These are phyloP conservation scores for Begonia masoniana DNA, from an alignment of 306 rosid genomes.

Conservation along the genomic window DNA sequence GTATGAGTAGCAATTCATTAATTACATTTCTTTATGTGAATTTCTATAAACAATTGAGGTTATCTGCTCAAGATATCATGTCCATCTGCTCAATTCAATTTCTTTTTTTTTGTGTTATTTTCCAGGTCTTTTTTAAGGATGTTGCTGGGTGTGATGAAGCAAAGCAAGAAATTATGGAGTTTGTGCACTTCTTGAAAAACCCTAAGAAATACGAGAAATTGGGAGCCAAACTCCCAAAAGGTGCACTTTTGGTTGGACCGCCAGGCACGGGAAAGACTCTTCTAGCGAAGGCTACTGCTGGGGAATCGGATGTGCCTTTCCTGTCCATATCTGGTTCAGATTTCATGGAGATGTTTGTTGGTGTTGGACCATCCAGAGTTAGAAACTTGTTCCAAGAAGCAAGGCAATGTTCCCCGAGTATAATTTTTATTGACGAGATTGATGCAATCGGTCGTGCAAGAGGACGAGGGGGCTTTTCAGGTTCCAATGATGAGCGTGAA, in stretches of 20 bases:
- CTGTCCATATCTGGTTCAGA: constrained; percentile 93
- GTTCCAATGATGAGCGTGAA: constrained; percentile 90
- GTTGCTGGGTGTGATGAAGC: constrained; percentile 99
- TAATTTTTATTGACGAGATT: constrained; percentile 87
- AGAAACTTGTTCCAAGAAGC: constrained; percentile 96
- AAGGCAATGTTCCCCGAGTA: constrained; percentile 92
- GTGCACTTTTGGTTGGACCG: constrained; percentile 92
- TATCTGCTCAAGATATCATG: no score
- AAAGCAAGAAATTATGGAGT: constrained; percentile 92
- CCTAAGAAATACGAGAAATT: constrained; percentile 89
- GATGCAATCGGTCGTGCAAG: constrained; percentile 98
- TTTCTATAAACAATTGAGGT: no score
- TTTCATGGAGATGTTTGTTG: constrained; percentile 96
- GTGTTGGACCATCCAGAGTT: constrained; percentile 96
- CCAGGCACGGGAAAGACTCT: constrained; percentile 99
- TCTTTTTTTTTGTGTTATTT: constrained; percentile 4
- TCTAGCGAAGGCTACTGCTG: constrained; percentile 95
- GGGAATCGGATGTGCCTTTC: constrained; percentile 94
- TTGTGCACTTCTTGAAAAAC: constrained; percentile 88
- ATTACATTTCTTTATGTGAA: not conserved
- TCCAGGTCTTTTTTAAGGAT: constrained; percentile 73
- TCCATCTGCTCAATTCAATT: no score
- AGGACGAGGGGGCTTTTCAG: constrained; percentile 89
- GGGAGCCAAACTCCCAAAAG: constrained; percentile 96
- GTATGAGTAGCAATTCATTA: not conserved